phyloP scores from a whole-genome alignment of 768 basidiomycete species.

The Macrolepiota albuminosa region DNA sequence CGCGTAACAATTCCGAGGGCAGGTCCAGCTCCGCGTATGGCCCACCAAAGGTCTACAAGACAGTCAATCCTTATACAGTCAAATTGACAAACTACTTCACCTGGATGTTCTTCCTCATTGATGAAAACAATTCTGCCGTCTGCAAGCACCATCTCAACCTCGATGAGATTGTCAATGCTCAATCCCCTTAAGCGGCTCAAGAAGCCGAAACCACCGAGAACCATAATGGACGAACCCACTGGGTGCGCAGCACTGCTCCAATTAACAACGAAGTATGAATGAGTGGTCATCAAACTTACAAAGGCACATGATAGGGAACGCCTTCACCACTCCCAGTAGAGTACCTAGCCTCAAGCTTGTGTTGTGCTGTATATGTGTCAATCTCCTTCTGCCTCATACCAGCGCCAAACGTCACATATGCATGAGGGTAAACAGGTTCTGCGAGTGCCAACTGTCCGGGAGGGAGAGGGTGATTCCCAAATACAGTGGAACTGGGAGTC shows the following conservation, averaged over 20 bases:
- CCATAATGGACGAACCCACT: conserved; percentile 73
- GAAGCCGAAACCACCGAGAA: conserved; percentile 87
- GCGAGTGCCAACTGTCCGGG: conserved; percentile 39
- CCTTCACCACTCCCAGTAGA: conserved; percentile 42
- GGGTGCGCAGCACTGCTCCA: conserved; percentile 69
- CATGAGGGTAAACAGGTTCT: conserved; percentile 61
- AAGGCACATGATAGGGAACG: conserved; percentile 79
- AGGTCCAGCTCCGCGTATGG: conserved; percentile 77
- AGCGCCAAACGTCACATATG: conserved; percentile 83
- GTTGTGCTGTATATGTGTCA: conserved; percentile 66
- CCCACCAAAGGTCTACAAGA: conserved; percentile 79
- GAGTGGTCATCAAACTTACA: conserved; percentile 39
- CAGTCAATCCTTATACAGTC: background rate
- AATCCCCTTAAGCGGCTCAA: conserved; percentile 79
- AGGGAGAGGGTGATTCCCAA: conserved; percentile 17
- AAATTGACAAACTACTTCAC: conserved; percentile 27
- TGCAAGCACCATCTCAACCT: conserved; percentile 88
- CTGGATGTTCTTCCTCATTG: conserved; percentile 67
- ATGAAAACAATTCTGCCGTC: conserved; percentile 83
- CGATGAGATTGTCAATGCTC: conserved; percentile 86
- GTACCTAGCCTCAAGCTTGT: conserved; percentile 59
- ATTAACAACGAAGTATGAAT: conserved; percentile 1
- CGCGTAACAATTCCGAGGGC: conserved; percentile 81
- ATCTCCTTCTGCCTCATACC: conserved; percentile 83
- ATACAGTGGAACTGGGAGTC: conserved; percentile 25